Conservation (phyloP, 345 rosid genomes). For the Ailanthus altissimus region DNA sequence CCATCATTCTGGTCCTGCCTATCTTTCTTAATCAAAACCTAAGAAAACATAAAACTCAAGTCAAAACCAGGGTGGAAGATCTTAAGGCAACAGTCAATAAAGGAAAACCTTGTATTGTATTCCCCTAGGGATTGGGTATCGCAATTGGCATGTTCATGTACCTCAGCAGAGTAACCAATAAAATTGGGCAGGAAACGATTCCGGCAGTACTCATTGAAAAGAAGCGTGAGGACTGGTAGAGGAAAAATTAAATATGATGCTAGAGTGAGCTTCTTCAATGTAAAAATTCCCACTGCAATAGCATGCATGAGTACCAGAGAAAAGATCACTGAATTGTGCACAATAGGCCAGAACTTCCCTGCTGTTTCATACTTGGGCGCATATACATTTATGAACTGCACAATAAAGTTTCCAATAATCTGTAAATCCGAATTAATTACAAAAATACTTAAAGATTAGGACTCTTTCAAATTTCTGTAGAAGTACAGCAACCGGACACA, state of each 20-base stretch:
- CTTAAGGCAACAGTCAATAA: neutral
- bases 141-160: conserved; percentile 22
- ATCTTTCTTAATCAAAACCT: conserved; percentile 82
- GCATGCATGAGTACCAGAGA: conserved; percentile 90
- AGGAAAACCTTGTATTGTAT: neutral
- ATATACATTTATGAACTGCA: conserved; percentile 90
- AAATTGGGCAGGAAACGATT: conserved; percentile 91
- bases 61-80: conserved; percentile 13
- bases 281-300: conserved; percentile 82
- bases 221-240: conserved; percentile 80
- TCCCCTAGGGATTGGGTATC: neutral
- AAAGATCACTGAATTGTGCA: conserved; percentile 86
- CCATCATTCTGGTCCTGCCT: conserved; percentile 58
- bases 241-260: conserved; percentile 73
- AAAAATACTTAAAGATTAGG: neutral
- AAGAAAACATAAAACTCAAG: conserved; percentile 14
- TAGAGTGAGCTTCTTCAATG: conserved; percentile 69
- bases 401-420: conserved; percentile 17
- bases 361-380: conserved; percentile 83
- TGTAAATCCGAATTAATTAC: conserved; percentile 5
- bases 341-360: conserved; percentile 95
- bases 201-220: conserved; percentile 94
- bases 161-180: conserved; percentile 84
- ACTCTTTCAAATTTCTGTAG: neutral
- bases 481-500: neutral